Conservation (phyloP, 169 alveolate species). For the Pseudocohnilembus persalinus region DNA sequence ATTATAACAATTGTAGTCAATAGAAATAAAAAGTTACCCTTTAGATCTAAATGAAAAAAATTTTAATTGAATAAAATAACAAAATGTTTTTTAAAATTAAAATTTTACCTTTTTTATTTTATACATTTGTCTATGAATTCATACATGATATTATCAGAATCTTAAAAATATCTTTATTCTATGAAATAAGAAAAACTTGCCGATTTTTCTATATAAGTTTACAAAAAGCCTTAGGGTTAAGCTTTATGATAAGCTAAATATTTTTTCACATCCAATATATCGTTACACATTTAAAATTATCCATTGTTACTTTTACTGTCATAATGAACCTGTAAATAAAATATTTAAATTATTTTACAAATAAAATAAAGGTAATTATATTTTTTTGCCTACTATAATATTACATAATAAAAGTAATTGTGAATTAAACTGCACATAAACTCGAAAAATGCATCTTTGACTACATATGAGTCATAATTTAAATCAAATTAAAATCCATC, state of each 20-base stretch:
- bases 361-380: not conserved
- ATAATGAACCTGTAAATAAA: not conserved
- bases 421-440: constrained; percentile 14
- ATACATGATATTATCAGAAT: not conserved
- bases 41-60: not conserved
- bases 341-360: not conserved
- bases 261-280: constrained; percentile 4
- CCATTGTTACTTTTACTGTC: constrained; percentile 9
- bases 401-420: constrained; percentile 31
- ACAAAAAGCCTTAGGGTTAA: constrained; percentile 1
- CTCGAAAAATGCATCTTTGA: constrained; percentile 37
- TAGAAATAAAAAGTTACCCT: not conserved
- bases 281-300: constrained; percentile 9
- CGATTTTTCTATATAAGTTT: constrained; percentile 2
- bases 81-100: too few species aligned
- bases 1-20: not conserved
- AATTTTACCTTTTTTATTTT: not conserved
- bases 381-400: too few species aligned
- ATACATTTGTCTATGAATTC: constrained; percentile 13
- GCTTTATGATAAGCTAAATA: constrained; percentile 12
- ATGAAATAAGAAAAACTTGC: constrained; percentile 13
- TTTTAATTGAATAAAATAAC: not conserved
- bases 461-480: constrained; percentile 21
- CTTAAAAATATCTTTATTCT: not conserved
- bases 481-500: constrained; percentile 1